Evolutionary conservation across 371 early-diverging fungal genomes (phyloP).

Genomic region (Mortierella sp.): DNA sequence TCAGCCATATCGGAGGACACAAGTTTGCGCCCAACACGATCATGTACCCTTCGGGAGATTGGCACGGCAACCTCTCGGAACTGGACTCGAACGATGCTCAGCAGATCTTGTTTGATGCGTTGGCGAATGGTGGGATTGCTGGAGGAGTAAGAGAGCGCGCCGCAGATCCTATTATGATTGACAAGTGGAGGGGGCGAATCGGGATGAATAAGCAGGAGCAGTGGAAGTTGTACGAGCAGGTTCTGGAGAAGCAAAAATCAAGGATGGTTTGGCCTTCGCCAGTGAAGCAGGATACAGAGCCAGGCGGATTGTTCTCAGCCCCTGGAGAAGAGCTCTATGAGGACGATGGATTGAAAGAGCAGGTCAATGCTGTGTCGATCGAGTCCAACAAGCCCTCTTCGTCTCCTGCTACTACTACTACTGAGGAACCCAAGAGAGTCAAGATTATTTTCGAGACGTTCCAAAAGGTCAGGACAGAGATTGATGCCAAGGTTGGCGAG

Average conservation of each 20-base stretch:
- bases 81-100: constrained; percentile 45
- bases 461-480: constrained; percentile 56
- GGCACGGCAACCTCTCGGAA: constrained; percentile 52
- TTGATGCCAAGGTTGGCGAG: constrained; percentile 57
- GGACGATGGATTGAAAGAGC: constrained; percentile 53
- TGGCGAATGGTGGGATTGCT: constrained; percentile 45
- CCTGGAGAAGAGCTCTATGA: constrained; percentile 52
- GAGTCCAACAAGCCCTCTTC: constrained; percentile 23
- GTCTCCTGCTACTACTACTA: neutral
- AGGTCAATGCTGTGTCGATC: constrained; percentile 31
- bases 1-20: constrained; percentile 58
- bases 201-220: constrained; percentile 47
- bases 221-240: constrained; percentile 32
- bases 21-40: constrained; percentile 56
- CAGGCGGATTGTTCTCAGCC: constrained; percentile 39
- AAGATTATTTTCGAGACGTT: constrained; percentile 55
- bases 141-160: constrained; percentile 35
- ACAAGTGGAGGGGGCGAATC: constrained; percentile 53
- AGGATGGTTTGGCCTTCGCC: neutral
- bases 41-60: constrained; percentile 57
- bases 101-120: constrained; percentile 52
- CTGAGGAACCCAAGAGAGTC: constrained; percentile 16
- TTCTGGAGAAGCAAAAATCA: constrained; percentile 25
- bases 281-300: neutral
- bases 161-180: constrained; percentile 44